Evolutionary conservation across 139 green algal genomes (phyloP), one percentile per base, ranked within the genome.

Genomic region (Auxenochlorella pyrenoidosa): DNA sequence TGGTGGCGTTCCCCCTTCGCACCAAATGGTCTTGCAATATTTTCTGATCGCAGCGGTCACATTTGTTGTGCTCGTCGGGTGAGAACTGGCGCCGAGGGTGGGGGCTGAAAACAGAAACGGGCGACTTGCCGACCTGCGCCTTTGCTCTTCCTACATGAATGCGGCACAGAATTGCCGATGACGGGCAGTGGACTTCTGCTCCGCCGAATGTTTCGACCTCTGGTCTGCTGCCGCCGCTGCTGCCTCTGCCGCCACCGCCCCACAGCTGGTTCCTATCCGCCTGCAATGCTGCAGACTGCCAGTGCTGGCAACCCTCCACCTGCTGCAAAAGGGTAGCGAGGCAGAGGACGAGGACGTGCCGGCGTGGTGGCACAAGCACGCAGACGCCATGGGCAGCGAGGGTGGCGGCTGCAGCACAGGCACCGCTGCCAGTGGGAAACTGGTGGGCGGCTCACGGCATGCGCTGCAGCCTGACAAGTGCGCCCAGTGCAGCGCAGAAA

Each of bases 341-440:
- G 66, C 3, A 5, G 66, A 40, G 30, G 43, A 40, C 30, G 75
- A 65, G 75, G 28, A 43, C 70, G 36, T 18, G 36, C 34, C 70
- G 1, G 70, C 75, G 43, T 81, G 75, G 75, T 80, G 75, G 75
- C 75, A 63, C 44, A 28, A 16, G 30, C 75, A 63, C 44, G 73
- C 40, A 4, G 22, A 8, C 73, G 40, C 19, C 73, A 58, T 41
- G 34, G 38, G 21, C 38, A 78, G 38, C 71, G 71, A 15, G 28
- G 63, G 63, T 24, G 63, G 5, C 63, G 63, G 63, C 63, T 13
- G 28, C 34, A 44, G n/a, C n/a, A 41, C 41, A 21, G 41, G 40
- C 41, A 22, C 40, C 12, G 32, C 21, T 41, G 2, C 10, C 19
- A 19, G 76, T 30, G 44, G 76, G 30, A 82, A 68, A 38, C 38